Evolutionary conservation across 2,329 filamentous ascomycete species (phyloP), one percentile per base, ranked within the genome.

Genomic region (Ascochyta clinopodiicola): DNA sequence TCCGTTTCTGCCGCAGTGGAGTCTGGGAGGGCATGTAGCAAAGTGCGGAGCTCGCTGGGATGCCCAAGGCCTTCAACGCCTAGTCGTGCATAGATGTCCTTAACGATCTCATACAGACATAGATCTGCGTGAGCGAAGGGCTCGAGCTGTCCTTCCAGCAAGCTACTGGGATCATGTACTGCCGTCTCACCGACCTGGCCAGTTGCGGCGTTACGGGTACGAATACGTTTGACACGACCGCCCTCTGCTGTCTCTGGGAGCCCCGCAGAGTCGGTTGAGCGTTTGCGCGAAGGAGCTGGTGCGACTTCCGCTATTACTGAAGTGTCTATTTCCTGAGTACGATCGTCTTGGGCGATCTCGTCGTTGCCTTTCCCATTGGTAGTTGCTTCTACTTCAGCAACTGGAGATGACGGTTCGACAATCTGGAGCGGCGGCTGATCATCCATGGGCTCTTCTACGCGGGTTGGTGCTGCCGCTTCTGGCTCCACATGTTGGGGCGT

Each of bases 241-340:
- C 82, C 82, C 57, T 88, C 85, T 12, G 76, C 76, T 12, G 78
- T 79, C 46, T 88, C 86, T 2, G 85, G 80, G 25, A 86, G 77
- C 9, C 82, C 84, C 44, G 84, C 82, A 19, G 82, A 84, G 46
- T 86, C 83, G 13, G 83, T 84, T 2, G 85, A 87, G 52, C 86
- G 78, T 70, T 88, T 88, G 19, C 86, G 80, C 21, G 79, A 79
- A 10, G 76, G 75, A 4, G 74, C 66, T 43, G 67, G 73, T n/a
- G 77, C 70, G 43, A 60, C 61, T 47, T 78, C 79, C 25, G 61
- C 42, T 1, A 58, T 56, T 21, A 60, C 45, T n/a, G 56, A 38
- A 1, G 61, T 47, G 0, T 56, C 54, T 9, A 24, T 37, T n/a
- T 66, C 66, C 35, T 58, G 62, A 13, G 64, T 62, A 31, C 67